These are phyloP conservation scores for Phytophthora pini DNA, from an alignment of 352 stramenopile species.

Conservation along the genomic window DNA sequence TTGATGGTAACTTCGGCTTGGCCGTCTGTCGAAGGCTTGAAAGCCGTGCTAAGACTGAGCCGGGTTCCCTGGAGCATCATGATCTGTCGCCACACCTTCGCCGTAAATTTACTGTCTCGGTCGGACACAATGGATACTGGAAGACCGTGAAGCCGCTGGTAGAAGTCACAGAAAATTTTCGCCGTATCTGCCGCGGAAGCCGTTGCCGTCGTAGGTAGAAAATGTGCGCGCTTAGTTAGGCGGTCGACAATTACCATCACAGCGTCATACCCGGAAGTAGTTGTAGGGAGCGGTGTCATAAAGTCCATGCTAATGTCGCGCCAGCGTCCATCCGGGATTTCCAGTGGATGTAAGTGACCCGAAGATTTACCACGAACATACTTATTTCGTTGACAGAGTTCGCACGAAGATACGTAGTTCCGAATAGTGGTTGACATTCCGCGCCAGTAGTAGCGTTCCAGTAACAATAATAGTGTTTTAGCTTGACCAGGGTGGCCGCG, in stretches of 20 bases:
- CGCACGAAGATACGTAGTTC: too few relatives aligned
- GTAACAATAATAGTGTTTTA: too few relatives aligned
- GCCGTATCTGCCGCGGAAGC: neutral
- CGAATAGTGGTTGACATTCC: too few relatives aligned
- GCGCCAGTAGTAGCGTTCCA: too few relatives aligned
- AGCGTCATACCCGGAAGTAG: neutral
- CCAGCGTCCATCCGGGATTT: neutral
- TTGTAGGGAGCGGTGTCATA: neutral
- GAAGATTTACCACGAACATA: neutral
- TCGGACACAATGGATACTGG: too few relatives aligned
- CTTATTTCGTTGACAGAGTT: too few relatives aligned
- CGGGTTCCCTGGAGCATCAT: neutral
- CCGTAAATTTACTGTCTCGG: too few relatives aligned
- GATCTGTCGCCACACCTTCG: neutral
- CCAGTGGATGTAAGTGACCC: neutral
- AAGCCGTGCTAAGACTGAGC: neutral
- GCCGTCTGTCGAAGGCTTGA: neutral
- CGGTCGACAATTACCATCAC: conserved; percentile 21
- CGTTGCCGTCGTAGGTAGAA: neutral
- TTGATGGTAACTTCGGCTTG: neutral
- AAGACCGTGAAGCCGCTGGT: neutral
- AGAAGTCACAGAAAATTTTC: neutral
- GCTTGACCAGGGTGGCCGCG: too few relatives aligned
- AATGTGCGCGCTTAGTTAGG: conserved; percentile 17
- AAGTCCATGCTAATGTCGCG: conserved; percentile 6